These are phyloP conservation scores for Rhizoclosmatium sp. DNA, from an alignment of 192 early-diverging fungal genomes.

Conservation along the genomic window DNA sequence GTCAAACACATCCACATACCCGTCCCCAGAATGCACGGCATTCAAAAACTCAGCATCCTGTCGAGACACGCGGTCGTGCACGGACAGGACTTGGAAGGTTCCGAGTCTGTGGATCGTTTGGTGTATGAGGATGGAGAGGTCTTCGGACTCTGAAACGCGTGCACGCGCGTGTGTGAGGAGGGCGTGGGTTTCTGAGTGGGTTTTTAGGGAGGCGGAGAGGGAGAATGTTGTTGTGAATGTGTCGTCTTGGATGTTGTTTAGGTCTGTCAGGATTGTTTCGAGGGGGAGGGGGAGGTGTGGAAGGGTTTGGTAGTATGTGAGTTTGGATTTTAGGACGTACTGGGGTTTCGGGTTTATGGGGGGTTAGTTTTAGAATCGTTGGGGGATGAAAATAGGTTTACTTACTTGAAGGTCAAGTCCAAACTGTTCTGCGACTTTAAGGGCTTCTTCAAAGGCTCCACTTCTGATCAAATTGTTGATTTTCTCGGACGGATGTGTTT, in stretches of 20 bases:
- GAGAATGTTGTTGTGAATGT: constrained; percentile 38
- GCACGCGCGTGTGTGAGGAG: constrained; percentile 38
- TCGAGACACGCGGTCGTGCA: constrained; percentile 11
- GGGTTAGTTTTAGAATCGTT: too few species aligned
- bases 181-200: constrained; percentile 22
- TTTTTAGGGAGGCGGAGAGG: constrained; percentile 10
- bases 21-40: neutral
- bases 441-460: constrained; percentile 47
- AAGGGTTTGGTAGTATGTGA: constrained; percentile 25
- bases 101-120: constrained; percentile 44
- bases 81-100: constrained; percentile 40
- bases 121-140: constrained; percentile 22
- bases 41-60: neutral
- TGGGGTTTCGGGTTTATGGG: neutral
- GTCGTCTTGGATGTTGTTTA: constrained; percentile 31
- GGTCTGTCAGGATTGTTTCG: neutral
- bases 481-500: constrained; percentile 40
- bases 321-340: constrained; percentile 38
- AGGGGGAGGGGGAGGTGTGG: neutral
- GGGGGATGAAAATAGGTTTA: neutral
- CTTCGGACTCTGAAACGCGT: neutral
- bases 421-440: constrained; percentile 38
- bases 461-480: constrained; percentile 39
- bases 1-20: constrained; percentile 23
- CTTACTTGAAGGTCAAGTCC: constrained; percentile 44